phyloP scores from a whole-genome alignment of 352 stramenopile genomes.

The Chrysophaeum taylorii region DNA sequence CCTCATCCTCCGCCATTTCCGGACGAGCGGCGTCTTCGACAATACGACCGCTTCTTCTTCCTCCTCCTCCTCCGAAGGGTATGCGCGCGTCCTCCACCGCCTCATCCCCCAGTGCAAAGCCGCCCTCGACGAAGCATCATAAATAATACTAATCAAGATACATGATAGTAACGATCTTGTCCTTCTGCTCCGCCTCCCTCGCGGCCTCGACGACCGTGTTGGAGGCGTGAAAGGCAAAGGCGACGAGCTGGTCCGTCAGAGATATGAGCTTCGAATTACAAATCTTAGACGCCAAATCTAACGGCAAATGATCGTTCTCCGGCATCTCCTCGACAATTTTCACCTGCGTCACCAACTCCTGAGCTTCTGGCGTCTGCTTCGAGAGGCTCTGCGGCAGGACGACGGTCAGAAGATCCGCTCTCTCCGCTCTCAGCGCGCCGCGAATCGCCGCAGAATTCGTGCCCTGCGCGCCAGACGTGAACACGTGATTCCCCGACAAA shows the following conservation, averaged over 20 bases:
- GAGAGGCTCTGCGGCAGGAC: slow-evolving; percentile 56
- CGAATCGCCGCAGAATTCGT: slow-evolving; percentile 53
- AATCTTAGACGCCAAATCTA: slow-evolving; percentile 55
- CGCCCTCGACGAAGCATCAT: neutral
- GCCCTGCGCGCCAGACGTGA: slow-evolving; percentile 43
- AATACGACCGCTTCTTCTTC: neutral
- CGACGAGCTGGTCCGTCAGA: slow-evolving; percentile 60
- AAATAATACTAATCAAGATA: slow-evolving; percentile 60
- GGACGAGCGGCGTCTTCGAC: neutral
- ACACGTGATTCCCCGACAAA: slow-evolving; percentile 62
- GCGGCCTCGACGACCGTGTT: slow-evolving; percentile 51
- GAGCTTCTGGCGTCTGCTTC: slow-evolving; percentile 52
- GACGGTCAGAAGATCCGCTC: slow-evolving; percentile 57
- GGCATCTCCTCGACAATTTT: slow-evolving; percentile 56
- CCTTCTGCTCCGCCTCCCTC: slow-evolving; percentile 47
- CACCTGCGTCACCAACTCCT: slow-evolving; percentile 56
- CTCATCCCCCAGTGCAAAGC: neutral
- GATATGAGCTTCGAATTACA: slow-evolving; percentile 66
- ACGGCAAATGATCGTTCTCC: slow-evolving; percentile 54
- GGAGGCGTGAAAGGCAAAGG: slow-evolving; percentile 65
- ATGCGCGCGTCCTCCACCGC: neutral
- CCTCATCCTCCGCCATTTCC: neutral
- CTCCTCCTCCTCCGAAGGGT: neutral
- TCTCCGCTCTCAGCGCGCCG: slow-evolving; percentile 54
- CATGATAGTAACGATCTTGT: slow-evolving; percentile 52